Evolutionary conservation across 1,284 basidiomycete species (phyloP).

Genomic region (Papiliotrema nemorosa): DNA sequence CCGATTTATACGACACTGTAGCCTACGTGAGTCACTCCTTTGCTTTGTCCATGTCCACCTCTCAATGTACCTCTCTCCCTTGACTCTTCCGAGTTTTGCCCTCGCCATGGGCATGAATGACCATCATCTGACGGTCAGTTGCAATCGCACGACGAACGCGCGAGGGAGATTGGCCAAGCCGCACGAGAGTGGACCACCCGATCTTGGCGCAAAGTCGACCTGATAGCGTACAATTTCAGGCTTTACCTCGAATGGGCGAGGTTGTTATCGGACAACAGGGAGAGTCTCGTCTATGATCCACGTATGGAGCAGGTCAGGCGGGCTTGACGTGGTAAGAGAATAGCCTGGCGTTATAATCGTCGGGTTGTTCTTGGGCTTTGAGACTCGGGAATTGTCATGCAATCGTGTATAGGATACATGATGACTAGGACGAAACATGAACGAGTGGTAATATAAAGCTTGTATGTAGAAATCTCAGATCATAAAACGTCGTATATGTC

Average conservation of each 20-base stretch:
- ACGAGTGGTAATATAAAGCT: too few species aligned
- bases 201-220: slow-evolving; percentile 61
- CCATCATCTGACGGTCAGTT: too few species aligned
- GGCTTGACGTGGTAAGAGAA: neutral
- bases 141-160: slow-evolving; percentile 14
- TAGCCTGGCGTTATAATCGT: neutral
- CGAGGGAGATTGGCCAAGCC: slow-evolving; percentile 58
- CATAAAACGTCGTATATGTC: too few species aligned
- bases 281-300: neutral
- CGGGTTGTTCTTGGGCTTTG: neutral
- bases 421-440: too few species aligned
- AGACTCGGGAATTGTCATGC: too few species aligned
- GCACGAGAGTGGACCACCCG: slow-evolving; percentile 59
- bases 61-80: too few species aligned
- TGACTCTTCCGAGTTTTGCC: too few species aligned
- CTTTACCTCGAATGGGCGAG: slow-evolving; percentile 34
- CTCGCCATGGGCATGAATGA: too few species aligned
- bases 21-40: slow-evolving; percentile 4
- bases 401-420: too few species aligned
- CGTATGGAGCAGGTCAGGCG: neutral
- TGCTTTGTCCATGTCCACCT: neutral
- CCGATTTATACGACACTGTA: slow-evolving; percentile 55
- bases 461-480: too few species aligned
- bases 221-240: slow-evolving; percentile 61
- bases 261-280: neutral